These are phyloP conservation scores for Polyporus tsugae DNA, from an alignment of 1,284 basidiomycete species.

Conservation along the genomic window DNA sequence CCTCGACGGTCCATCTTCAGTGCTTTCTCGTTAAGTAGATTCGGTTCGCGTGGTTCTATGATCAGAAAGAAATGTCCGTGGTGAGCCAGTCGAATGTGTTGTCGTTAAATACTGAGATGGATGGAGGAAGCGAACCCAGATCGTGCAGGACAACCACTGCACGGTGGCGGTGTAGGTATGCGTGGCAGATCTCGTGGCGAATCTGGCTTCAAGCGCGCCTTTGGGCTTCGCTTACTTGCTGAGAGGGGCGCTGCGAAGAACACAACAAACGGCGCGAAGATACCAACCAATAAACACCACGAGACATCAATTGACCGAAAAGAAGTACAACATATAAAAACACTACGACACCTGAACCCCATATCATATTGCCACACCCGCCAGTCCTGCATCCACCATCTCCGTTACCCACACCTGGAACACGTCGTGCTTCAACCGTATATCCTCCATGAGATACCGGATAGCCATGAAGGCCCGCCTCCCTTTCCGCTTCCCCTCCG, in stretches of 20 bases:
- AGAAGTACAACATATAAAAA: not conserved
- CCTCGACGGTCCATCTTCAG: conserved; percentile 31
- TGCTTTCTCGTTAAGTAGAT: not conserved
- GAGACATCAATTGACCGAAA: not conserved
- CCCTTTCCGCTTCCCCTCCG: conserved; percentile 72
- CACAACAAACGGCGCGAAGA: no score
- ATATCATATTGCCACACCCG: conserved; percentile 33
- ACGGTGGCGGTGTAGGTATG: not conserved
- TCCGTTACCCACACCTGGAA: conserved; percentile 81
- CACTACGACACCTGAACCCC: not conserved
- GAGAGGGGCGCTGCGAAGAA: no score
- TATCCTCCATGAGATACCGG: conserved; percentile 65
- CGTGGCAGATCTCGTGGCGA: not conserved
- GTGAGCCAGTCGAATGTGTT: not conserved
- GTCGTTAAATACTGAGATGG: not conserved
- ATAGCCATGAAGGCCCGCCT: conserved; percentile 73
- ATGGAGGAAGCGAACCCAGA: not conserved
- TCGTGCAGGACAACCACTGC: not conserved
- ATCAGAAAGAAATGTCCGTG: not conserved
- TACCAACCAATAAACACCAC: not conserved
- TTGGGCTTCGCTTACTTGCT: no score
- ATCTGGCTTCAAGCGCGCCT: not conserved
- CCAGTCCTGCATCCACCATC: conserved; percentile 70
- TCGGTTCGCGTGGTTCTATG: not conserved
- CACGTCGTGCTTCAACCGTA: conserved; percentile 73